Conservation (phyloP, 768 basidiomycete species). For the Coprinopsis sp. region DNA sequence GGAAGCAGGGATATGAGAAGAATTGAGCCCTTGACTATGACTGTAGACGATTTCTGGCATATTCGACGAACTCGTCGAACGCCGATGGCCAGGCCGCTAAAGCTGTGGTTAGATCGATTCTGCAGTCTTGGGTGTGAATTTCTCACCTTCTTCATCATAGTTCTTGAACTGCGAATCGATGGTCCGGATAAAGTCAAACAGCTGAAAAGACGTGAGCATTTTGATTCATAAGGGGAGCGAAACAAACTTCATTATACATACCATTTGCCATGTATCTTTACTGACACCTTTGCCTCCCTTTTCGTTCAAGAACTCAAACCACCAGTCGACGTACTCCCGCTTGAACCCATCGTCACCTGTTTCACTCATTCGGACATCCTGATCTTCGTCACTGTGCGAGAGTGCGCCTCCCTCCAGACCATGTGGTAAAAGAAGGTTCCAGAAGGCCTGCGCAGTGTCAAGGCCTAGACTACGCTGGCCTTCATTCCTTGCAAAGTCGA, state of each 20-base stretch:
- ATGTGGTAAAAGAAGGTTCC: slow-evolving; percentile 71
- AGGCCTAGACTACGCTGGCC: slow-evolving; percentile 75
- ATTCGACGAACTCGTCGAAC: slow-evolving; percentile 80
- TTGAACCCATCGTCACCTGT: slow-evolving; percentile 51
- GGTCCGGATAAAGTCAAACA: slow-evolving; percentile 72
- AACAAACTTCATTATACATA: slow-evolving; percentile 27
- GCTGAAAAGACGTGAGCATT: slow-evolving; percentile 37
- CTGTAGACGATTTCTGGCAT: slow-evolving; percentile 42
- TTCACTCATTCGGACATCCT: slow-evolving; percentile 46
- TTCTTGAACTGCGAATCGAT: slow-evolving; percentile 69
- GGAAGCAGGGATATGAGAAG: too few species aligned
- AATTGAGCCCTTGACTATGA: too few species aligned
- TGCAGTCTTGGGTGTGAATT: neutral
- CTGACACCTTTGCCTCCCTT: slow-evolving; percentile 74
- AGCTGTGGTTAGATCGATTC: slow-evolving; percentile 10
- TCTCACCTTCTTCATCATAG: slow-evolving; percentile 72
- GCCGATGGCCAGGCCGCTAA: slow-evolving; percentile 83
- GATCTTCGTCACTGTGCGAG: slow-evolving; percentile 38
- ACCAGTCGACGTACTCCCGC: slow-evolving; percentile 58
- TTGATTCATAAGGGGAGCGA: neutral
- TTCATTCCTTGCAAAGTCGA: slow-evolving; percentile 69
- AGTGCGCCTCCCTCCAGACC: slow-evolving; percentile 67
- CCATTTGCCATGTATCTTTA: slow-evolving; percentile 89
- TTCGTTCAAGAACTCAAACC: slow-evolving; percentile 72
- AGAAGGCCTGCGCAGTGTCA: slow-evolving; percentile 73